Conservation (phyloP, 2,329 filamentous ascomycete species). For the Teratosphaeria pseudoeucalypti region DNA sequence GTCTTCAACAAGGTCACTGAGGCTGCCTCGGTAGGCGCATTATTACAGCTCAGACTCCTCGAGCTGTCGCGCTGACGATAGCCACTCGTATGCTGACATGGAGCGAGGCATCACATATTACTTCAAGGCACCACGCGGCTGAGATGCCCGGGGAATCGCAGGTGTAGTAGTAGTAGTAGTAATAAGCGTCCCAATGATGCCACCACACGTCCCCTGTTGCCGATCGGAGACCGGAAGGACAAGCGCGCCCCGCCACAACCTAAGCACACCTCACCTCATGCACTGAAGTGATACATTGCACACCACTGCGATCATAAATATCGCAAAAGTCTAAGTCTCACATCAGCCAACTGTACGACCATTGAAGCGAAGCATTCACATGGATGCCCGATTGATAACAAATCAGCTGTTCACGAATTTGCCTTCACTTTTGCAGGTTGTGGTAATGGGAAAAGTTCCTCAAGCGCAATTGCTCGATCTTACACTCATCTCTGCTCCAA, state of each 20-base stretch:
- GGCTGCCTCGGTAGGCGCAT: not conserved
- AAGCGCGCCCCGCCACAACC: not conserved
- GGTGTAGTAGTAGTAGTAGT: not conserved
- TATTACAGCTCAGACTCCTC: not conserved
- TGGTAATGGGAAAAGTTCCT: not conserved
- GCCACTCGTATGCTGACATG: not conserved
- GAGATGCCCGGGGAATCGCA: not conserved
- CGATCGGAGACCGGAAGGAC: not conserved
- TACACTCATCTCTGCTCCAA: not conserved
- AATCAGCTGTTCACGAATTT: not conserved
- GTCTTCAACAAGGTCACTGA: not conserved
- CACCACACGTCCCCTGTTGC: not conserved
- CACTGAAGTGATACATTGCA: not conserved
- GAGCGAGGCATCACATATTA: not conserved
- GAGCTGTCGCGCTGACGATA: not conserved
- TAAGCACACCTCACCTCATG: not conserved
- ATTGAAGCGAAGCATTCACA: not conserved
- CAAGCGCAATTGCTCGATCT: not conserved
- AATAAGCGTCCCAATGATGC: not conserved
- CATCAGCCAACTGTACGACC: not conserved
- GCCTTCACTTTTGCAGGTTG: not conserved
- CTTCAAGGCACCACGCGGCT: not conserved
- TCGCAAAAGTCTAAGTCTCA: constrained; percentile 2
- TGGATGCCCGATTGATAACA: not conserved
- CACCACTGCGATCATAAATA: constrained; percentile 1